Conservation (phyloP, 164 flowering plant genomes). For the Tetrastigma voinierianum region DNA sequence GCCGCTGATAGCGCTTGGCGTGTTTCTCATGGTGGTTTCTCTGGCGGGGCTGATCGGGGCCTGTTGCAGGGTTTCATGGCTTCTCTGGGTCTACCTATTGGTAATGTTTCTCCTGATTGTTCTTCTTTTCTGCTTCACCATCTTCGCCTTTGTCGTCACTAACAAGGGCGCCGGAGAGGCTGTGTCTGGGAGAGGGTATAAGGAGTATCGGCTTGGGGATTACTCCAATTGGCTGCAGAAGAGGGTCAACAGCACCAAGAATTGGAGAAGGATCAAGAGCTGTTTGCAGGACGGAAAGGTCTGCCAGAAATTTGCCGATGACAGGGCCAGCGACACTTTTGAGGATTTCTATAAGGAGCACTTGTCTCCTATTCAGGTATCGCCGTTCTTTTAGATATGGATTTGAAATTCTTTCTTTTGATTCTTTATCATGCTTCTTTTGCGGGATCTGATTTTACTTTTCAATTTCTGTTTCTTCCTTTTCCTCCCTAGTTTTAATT, state of each 20-base stretch:
- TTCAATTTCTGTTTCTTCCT: background rate
- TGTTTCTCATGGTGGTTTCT: conserved; percentile 45
- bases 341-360: conserved; percentile 14
- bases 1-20: conserved; percentile 46
- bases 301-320: conserved; percentile 17
- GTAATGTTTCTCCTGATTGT: conserved; percentile 52
- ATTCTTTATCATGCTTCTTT: background rate
- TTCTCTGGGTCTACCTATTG: conserved; percentile 50
- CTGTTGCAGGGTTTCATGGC: conserved; percentile 42
- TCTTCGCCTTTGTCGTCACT: conserved; percentile 56
- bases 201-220: conserved; percentile 51
- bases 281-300: conserved; percentile 38
- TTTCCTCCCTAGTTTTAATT: background rate
- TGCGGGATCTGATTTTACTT: background rate
- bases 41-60: conserved; percentile 59
- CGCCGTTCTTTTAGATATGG: background rate
- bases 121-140: conserved; percentile 35
- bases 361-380: conserved; percentile 31
- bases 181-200: conserved; percentile 35
- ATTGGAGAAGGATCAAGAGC: conserved; percentile 51
- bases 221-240: conserved; percentile 60
- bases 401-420: background rate
- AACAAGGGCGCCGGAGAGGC: conserved; percentile 47
- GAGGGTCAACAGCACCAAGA: conserved; percentile 27
- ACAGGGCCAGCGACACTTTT: conserved; percentile 4